These are phyloP conservation scores for Biscogniauxia sp. DNA, from an alignment of 2,329 filamentous ascomycete species.

Conservation along the genomic window DNA sequence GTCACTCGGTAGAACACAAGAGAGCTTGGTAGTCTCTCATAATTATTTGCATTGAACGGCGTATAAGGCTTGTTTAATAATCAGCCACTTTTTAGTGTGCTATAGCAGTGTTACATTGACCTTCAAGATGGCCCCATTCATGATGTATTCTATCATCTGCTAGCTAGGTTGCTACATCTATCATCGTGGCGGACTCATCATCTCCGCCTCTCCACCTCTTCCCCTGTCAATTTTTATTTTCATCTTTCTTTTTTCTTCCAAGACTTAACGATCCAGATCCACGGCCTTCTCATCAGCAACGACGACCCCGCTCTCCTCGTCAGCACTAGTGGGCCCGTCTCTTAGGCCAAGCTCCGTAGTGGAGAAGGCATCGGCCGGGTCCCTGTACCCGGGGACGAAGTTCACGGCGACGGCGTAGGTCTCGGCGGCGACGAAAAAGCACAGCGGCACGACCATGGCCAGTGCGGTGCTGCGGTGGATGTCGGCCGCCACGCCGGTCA, in stretches of 20 bases:
- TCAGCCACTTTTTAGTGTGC: no score
- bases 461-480: slow-evolving; percentile 56
- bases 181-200: no score
- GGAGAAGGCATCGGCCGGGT: slow-evolving; percentile 59
- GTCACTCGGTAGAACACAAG: no score
- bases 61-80: no score
- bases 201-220: no score
- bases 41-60: no score
- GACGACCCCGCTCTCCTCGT: slow-evolving; percentile 19
- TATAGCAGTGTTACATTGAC: no score
- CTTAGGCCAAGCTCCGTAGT: slow-evolving; percentile 43
- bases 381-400: slow-evolving; percentile 62
- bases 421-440: slow-evolving; percentile 56
- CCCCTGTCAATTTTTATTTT: not conserved
- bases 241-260: not conserved
- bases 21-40: no score
- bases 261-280: not conserved
- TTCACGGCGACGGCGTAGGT: slow-evolving; percentile 62
- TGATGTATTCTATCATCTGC: no score
- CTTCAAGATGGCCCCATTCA: no score
- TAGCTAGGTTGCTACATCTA: no score
- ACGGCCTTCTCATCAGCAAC: slow-evolving; percentile 25
- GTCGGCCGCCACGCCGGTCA: slow-evolving; percentile 68
- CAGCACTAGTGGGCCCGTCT: slow-evolving; percentile 3
- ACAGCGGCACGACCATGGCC: slow-evolving; percentile 65